A percentile compares a stretch with the other conserved stretches of the same genome.
Evolutionary conservation across 2,329 filamentous ascomycete genomes (phyloP).

Genomic region (Trichophyton mentagrophytes): DNA sequence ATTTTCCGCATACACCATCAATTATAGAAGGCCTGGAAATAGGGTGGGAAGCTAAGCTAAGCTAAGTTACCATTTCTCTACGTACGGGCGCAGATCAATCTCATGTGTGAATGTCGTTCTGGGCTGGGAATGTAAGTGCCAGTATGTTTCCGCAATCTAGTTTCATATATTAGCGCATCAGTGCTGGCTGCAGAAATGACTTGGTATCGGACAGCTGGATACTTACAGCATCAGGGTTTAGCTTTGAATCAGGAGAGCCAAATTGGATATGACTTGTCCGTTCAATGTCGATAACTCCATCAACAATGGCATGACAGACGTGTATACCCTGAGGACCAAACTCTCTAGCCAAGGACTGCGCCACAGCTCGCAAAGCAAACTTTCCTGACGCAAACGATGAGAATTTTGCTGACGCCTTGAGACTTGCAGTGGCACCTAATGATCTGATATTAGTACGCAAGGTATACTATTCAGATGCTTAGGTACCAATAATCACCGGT

Average conservation of each 20-base stretch:
- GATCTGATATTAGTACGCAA: background rate
- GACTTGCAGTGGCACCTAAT: constrained; percentile 61
- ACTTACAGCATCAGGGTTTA: constrained; percentile 61
- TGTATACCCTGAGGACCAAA: constrained; percentile 77
- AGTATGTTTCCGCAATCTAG: constrained; percentile 77
- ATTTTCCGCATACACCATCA: no score
- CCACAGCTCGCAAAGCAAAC: constrained; percentile 62
- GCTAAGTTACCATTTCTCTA: constrained; percentile 60
- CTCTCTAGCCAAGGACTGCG: constrained; percentile 65
- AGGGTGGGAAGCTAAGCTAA: no score
- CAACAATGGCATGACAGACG: constrained; percentile 68
- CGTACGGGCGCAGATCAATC: constrained; percentile 63
- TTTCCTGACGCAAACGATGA: constrained; percentile 65
- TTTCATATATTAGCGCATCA: background rate
- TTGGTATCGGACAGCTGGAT: background rate
- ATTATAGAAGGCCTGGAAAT: no score
- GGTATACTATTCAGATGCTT: background rate
- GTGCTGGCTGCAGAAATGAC: background rate
- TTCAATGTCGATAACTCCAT: constrained; percentile 74
- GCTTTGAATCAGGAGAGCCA: constrained; percentile 51
- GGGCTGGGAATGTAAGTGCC: constrained; percentile 70
- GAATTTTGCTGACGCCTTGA: constrained; percentile 59
- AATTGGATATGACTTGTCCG: constrained; percentile 50
- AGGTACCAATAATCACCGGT: constrained; percentile 34
- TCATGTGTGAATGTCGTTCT: constrained; percentile 69